Conservation (phyloP, 805 yeast species). For the Cyberlindnera maritima region DNA sequence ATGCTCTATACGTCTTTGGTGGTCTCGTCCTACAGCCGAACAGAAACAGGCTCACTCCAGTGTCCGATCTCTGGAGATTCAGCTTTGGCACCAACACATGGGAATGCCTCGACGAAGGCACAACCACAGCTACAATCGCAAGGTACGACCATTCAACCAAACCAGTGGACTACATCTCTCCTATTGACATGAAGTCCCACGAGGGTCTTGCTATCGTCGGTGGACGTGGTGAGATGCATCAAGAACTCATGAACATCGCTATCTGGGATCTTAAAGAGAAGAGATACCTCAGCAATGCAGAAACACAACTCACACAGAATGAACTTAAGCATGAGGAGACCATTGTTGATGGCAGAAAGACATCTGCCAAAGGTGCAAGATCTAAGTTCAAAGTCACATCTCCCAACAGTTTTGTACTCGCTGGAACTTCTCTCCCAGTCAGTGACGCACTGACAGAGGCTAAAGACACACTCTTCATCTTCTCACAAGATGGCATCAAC, state of each 20-base stretch:
- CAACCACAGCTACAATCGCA: conserved; percentile 33
- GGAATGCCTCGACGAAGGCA: conserved; percentile 48
- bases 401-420: conserved; percentile 19
- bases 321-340: conserved; percentile 16
- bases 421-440: conserved; percentile 14
- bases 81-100: conserved; percentile 51
- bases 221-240: conserved; percentile 39
- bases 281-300: conserved; percentile 20
- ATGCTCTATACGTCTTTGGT: conserved; percentile 59
- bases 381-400: conserved; percentile 18
- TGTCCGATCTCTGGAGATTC: conserved; percentile 70
- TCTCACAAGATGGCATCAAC: conserved; percentile 14
- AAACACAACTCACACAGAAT: conserved; percentile 23
- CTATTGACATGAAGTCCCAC: conserved; percentile 38
- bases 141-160: conserved; percentile 56
- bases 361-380: conserved; percentile 5
- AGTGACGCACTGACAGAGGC: conserved; percentile 4
- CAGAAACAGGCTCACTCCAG: conserved; percentile 39
- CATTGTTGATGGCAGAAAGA: conserved; percentile 14
- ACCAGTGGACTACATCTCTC: conserved; percentile 36
- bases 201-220: conserved; percentile 53
- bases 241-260: conserved; percentile 32
- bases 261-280: conserved; percentile 45
- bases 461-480: conserved; percentile 21
- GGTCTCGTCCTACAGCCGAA: conserved; percentile 49